Conservation (phyloP, 75 land plant genomes). For the Sequoiadendron giganteum region DNA sequence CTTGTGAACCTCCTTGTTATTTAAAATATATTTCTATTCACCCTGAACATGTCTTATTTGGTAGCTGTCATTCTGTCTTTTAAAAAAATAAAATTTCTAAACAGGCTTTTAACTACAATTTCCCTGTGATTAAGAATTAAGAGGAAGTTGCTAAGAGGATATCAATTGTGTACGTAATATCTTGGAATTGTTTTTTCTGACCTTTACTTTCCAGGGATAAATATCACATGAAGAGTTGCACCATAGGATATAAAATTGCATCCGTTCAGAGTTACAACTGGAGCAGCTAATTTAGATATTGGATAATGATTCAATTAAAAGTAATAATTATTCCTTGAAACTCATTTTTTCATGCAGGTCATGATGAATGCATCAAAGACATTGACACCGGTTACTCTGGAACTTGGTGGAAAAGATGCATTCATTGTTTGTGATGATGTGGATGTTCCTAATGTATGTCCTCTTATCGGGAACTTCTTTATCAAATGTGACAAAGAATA, state of each 20-base stretch:
- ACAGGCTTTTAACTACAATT: neutral
- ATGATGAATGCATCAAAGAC: constrained; percentile 84
- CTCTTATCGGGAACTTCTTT: neutral
- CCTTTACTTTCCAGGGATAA: neutral
- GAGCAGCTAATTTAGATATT: neutral
- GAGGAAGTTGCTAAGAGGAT: neutral
- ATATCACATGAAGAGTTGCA: neutral
- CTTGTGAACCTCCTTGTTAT: neutral
- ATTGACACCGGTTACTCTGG: constrained; percentile 80
- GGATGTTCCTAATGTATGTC: constrained; percentile 66
- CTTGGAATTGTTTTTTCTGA: neutral
- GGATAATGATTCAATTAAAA: neutral
- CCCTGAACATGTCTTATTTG: neutral
- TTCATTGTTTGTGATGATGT: constrained; percentile 96
- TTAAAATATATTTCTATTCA: neutral
- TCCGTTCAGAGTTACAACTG: neutral
- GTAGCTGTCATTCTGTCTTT: neutral
- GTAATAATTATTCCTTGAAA: neutral
- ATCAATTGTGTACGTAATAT: neutral
- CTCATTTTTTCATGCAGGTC: constrained; percentile 46
- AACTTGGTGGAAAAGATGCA: constrained; percentile 97
- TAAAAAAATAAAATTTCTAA: neutral
- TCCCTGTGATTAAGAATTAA: neutral
- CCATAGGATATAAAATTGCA: neutral
- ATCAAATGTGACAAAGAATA: neutral